These are phyloP conservation scores for Tulasnella sp. DNA, from an alignment of 768 basidiomycete species.

Conservation along the genomic window DNA sequence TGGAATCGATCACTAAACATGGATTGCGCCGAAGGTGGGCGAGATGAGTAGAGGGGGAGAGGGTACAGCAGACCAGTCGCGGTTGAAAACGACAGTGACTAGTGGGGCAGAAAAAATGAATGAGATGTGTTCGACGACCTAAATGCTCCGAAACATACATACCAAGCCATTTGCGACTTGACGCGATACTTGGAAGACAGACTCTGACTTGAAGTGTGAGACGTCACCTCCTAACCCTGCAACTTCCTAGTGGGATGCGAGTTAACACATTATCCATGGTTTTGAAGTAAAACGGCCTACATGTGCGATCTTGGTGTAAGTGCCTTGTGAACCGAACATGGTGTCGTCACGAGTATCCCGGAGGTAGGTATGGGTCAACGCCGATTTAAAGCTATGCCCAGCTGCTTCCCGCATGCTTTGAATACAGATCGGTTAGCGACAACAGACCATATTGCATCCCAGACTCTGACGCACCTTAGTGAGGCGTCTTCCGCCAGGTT, in stretches of 20 bases:
- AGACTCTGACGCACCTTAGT: constrained; percentile 53
- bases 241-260: constrained; percentile 35
- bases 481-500: constrained; percentile 68
- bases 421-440: neutral
- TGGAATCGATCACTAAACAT: constrained; percentile 84
- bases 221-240: constrained; percentile 81
- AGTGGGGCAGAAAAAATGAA: neutral
- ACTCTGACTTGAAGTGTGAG: constrained; percentile 63
- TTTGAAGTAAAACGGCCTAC: constrained; percentile 22
- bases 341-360: constrained; percentile 68
- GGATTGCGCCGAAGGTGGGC: constrained; percentile 22
- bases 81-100: constrained; percentile 71
- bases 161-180: constrained; percentile 52
- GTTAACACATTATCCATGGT: neutral
- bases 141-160: constrained; percentile 30
- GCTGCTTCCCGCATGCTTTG: constrained; percentile 76
- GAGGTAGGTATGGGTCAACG: constrained; percentile 67
- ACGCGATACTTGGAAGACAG: constrained; percentile 56
- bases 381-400: constrained; percentile 71
- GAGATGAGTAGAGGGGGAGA: constrained; percentile 31
- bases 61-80: constrained; percentile 65
- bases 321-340: constrained; percentile 54
- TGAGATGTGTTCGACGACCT: neutral
- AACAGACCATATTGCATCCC: neutral
- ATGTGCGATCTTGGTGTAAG: constrained; percentile 51